Evolutionary conservation across 352 stramenopile genomes (phyloP), one percentile per base, ranked within the genome.

Genomic region (Peronospora belbahrii): DNA sequence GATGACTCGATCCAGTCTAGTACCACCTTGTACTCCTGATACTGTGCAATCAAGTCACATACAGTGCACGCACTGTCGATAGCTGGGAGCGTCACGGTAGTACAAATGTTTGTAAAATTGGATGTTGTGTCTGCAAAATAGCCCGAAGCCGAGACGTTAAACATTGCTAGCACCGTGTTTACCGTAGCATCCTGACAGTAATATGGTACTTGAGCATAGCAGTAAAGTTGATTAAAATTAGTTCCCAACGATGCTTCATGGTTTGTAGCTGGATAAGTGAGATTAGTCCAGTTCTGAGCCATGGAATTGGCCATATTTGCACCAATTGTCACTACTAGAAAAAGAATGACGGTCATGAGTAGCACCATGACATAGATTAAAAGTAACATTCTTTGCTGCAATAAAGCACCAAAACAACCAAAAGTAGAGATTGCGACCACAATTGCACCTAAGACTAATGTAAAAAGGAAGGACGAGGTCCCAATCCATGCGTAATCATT

Each of bases 221-320:
- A 93, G 58, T 90, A 90, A 41, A 88, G 72, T 36, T 73, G 36
- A 50, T 90, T 86, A 51, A 93, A 93, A 46, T 85, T 85, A 33
- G 52, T 31, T 31, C 70, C 78, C 3, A 93, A 42, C 4, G 70
- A 63, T 23, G 74, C 65, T 36, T 85, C 70, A 9, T 52, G 48
- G 33, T 54, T 48, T 0, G 64, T 65, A 1, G 65, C 74, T 2
- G 81, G 78, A 51, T 77, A 93, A 17, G 49, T 19, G 0, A 42
- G 17, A 20, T 40, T 59, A 18, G 11, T 22, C 77, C 78, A 92
- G 24, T 67, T 44, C 9, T 69, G 46, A 3, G 74, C 72, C 37
- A 75, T 88, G 30, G 65, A 68, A 33, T 81, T 65, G 32, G 68
- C 75, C 37, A 67, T 70, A 48, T 71, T 49, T 10, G 59, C 76